Evolutionary conservation across 2,329 filamentous ascomycete genomes (phyloP), one percentile per base, ranked within the genome.

Genomic region (Fusarium sp.): DNA sequence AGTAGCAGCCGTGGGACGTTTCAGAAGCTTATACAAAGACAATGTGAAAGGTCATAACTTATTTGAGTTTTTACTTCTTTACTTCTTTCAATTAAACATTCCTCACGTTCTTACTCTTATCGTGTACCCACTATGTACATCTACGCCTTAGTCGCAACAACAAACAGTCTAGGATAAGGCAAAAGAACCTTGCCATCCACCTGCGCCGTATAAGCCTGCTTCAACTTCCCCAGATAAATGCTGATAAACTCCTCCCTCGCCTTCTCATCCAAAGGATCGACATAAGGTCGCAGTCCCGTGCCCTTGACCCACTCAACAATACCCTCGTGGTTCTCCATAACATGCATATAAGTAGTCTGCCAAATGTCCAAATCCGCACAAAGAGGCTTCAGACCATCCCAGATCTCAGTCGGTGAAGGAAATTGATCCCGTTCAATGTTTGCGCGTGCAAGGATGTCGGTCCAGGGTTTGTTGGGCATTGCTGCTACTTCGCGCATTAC

Each of bases 261-360:
- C 4, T 78, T 76, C 2, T 77, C 75, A 0, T 74, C 69, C 39
- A 89, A 77, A 6, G 80, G 78, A 46, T 88, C 81, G 56, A 89
- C 54, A 69, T 82, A 90, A 0, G 88, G 88, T 68, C 82, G 80
- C 68, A 90, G 73, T 0, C 86, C 88, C 0, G 86, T 88, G 0
- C 85, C 84, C 67, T 84, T 85, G 5, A 89, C 84, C 88, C 88
- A 90, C 74, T 89, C 86, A 8, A 89, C 83, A 43, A 90, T 84
- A 2, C 80, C 84, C 14, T 76, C 65, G 21, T 85, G 85, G 23
- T 79, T 81, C 4, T 81, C 78, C 59, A 89, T 73, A 1, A 82
- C 75, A 74, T 89, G 87, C 26, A 83, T 77, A 65, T 90, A 90
- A 42, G 77, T 74, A 2, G 85, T 86, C 44, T 84, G 81, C 84